Base-by-base conservation (phyloP, 805 yeast genomes). In the Pichia pseudocactophila region DNA sequence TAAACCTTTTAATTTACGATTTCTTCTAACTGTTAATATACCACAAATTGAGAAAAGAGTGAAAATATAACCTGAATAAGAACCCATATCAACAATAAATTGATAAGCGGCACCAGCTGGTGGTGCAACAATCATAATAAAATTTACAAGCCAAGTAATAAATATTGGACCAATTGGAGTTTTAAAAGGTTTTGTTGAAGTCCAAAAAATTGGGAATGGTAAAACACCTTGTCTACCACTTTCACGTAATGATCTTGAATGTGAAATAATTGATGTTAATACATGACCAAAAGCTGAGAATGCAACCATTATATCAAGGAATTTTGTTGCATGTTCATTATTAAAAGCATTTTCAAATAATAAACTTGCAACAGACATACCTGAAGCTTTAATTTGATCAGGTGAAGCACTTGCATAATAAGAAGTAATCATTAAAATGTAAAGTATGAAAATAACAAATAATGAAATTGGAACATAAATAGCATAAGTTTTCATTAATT, bases 61-160 rank as follows among this genome's bases (percentile, higher is more conserved):
- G 54, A 85, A 81, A 39, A 85, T 80, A 55, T 85, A 81, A 65
- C 80, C 73, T 39, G 95, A 90, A 59, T 85, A 85, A 2, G 90
- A 78, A 52, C 83, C 80, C 66, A 86, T 69, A 62, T 86, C 84
- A 61, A 82, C 59, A 51, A 85, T 76, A 58, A 86, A 82, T 61
- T 82, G 81, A 66, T 83, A 85, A 37, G 94, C 94, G 57, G 84
- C 94, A 44, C 92, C 94, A 20, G 89, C 84, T 16, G 92, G 90
- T 34, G 86, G 85, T 4, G 90, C 92, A 36, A 83, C 56, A 46
- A 86, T 76, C 38, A 87, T 78, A 40, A 85, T 68, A 33, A 81
- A 62, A 65, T 89, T 82, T 15, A 84, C 80, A 36, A 80, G 60
- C 76, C 85, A 84, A 58, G 85, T 94, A 59, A 82, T 82, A 52